Evolutionary conservation across 352 stramenopile species (phyloP), one percentile per base, ranked within the genome.

Genomic region (Globisporangium cystogenes): DNA sequence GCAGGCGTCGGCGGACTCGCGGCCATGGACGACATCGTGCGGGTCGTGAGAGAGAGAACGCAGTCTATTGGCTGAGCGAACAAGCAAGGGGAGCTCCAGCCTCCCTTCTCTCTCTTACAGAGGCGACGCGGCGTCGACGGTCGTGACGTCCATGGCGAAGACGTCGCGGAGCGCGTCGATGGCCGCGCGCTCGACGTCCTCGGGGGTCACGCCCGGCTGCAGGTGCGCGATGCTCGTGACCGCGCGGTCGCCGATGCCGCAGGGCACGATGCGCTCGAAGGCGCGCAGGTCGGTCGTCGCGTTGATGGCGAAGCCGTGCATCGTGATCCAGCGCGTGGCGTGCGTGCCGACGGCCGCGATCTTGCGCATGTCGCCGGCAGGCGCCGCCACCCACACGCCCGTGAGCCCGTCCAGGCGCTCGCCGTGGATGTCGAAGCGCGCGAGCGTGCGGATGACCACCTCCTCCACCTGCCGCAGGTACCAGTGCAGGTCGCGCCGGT

Each of bases 301-400:
- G 80, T 99, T 99, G 40, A 99, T 72, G 7, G 97, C 92, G 67
- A 99, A 97, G 31, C 97, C 97, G 65, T 99, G 97, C 67, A 97
- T 98, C 10, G 97, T 99, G 51, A 99, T 96, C 97, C 97, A 99
- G 45, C 87, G 72, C 46, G 87, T 97, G 3, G 90, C 89, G 35
- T 96, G 95, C 14, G 98, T 96, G 10, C 97, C 97, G 18, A 99
- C 88, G 0, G 96, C 96, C 14, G 93, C 93, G 60, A 99, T 95
- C 69, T 99, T 99, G 36, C 84, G 72, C 72, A 93, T 84, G 21
- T 86, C 82, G 16, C 70, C n/a, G n/a, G 23, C 41, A 50, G 23
- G 31, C 7, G 92, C 77, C 48, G 85, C 65, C 5, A 99, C 95
- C 96, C 96, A 99, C 20, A 99, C 97, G 53, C 97, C 97, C 0